Evolutionary conservation across 2,329 filamentous ascomycete genomes (phyloP).

Genomic region (Colletotrichum sp.): DNA sequence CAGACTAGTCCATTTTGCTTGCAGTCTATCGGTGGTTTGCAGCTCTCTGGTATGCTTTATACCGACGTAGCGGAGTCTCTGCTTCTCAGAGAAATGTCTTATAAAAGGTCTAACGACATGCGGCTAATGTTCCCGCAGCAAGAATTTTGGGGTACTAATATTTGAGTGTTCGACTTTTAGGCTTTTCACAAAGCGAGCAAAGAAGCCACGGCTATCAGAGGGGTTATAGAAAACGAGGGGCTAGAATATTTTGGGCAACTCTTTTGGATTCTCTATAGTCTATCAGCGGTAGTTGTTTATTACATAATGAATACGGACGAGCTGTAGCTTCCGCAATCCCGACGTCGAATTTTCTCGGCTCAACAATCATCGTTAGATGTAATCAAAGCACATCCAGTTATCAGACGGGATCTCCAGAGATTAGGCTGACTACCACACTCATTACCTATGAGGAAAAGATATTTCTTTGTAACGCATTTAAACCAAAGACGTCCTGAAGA

Average conservation of each 20-base stretch:
- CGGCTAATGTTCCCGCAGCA: accelerated
- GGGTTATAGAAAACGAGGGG: not conserved
- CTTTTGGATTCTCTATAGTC: accelerated
- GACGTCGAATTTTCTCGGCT: too few relatives aligned
- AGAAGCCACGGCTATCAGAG: not conserved
- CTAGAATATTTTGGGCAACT: accelerated
- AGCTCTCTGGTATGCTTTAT: not conserved
- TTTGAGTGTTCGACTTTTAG: too few relatives aligned
- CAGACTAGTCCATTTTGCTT: not conserved
- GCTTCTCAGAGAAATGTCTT: not conserved
- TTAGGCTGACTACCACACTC: too few relatives aligned
- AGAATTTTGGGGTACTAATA: too few relatives aligned
- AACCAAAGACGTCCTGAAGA: too few relatives aligned
- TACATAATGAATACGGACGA: not conserved
- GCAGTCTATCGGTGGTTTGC: accelerated
- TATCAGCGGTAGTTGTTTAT: not conserved
- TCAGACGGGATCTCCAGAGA: too few relatives aligned
- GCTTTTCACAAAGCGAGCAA: not conserved
- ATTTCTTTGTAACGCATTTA: too few relatives aligned
- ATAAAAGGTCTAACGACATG: accelerated
- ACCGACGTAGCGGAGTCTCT: accelerated
- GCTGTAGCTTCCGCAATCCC: too few relatives aligned
- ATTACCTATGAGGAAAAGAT: too few relatives aligned
- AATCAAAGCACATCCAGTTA: too few relatives aligned
- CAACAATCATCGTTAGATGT: too few relatives aligned